phyloP scores from a whole-genome alignment of 768 basidiomycete genomes.

The Pleurotus platypus region DNA sequence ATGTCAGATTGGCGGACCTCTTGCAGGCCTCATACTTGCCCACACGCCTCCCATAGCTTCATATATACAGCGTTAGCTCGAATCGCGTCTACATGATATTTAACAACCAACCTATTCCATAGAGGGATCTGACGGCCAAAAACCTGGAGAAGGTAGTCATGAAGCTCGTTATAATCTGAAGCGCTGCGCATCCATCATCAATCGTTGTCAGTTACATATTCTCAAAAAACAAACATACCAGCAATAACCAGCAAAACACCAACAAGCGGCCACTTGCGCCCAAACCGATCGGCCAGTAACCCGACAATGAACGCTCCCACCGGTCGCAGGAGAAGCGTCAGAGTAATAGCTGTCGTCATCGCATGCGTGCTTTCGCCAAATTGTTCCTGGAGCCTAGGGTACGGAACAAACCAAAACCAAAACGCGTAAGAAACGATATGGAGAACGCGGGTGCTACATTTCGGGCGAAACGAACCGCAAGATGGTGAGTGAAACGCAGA shows the following conservation, averaged over 20 bases:
- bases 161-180: constrained; percentile 62
- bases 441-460: not conserved
- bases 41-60: constrained; percentile 15
- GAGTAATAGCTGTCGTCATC: constrained; percentile 57
- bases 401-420: not conserved
- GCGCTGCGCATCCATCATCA: constrained; percentile 32
- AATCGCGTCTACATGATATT: not conserved
- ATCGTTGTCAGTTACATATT: not conserved
- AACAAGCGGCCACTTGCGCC: constrained; percentile 14
- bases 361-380: constrained; percentile 8
- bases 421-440: too few relatives aligned
- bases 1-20: too few relatives aligned
- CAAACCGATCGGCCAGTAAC: constrained; percentile 26
- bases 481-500: constrained; percentile 47
- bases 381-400: constrained; percentile 9
- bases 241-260: constrained; percentile 11
- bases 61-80: not conserved
- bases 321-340: constrained; percentile 70
- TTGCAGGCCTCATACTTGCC: not conserved
- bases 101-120: constrained; percentile 34
- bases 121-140: constrained; percentile 58
- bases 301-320: constrained; percentile 32
- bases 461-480: constrained; percentile 2
- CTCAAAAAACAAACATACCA: not conserved
- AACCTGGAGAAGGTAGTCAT: constrained; percentile 52